phyloP scores from a whole-genome alignment of 495 filamentous ascomycete genomes.

The Xylaria telfairii region DNA sequence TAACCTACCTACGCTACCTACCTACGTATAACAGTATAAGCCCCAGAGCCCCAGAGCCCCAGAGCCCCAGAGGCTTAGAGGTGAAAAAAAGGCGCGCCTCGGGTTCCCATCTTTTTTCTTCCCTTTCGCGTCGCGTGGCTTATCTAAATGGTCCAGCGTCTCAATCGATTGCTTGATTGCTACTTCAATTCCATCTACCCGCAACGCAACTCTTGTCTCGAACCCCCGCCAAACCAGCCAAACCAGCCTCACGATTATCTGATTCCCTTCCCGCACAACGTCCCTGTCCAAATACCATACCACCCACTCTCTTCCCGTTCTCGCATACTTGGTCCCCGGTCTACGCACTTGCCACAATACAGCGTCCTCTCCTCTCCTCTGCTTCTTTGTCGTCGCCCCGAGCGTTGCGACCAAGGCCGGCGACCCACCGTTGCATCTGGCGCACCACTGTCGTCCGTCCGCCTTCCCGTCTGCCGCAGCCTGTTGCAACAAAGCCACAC shows the following conservation, averaged over 20 bases:
- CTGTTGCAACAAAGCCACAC: not conserved
- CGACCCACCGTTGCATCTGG: not conserved
- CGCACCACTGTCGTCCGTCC: not conserved
- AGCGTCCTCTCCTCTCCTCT: not conserved
- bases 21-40: too few relatives aligned
- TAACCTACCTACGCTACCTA: too few relatives aligned
- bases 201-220: conserved; percentile 8
- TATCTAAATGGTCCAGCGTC: conserved; percentile 5
- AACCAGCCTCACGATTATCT: conserved; percentile 20
- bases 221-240: conserved; percentile 22
- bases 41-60: too few relatives aligned
- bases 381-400: not conserved
- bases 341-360: not conserved
- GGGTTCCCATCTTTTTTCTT: conserved; percentile 9
- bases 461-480: too few relatives aligned
- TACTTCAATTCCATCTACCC: conserved; percentile 5
- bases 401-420: not conserved
- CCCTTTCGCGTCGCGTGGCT: conserved; percentile 29
- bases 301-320: not conserved
- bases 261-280: not conserved
- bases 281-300: not conserved
- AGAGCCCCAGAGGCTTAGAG: too few relatives aligned
- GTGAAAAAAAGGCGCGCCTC: conserved; percentile 21
- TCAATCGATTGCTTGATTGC: conserved; percentile 27
- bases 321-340: not conserved